Percentiles rank a stretch among this genome's conserved stretches.
Evolutionary conservation across 2,329 filamentous ascomycete genomes (phyloP).

Genomic region (Rhinocladiella similis): DNA sequence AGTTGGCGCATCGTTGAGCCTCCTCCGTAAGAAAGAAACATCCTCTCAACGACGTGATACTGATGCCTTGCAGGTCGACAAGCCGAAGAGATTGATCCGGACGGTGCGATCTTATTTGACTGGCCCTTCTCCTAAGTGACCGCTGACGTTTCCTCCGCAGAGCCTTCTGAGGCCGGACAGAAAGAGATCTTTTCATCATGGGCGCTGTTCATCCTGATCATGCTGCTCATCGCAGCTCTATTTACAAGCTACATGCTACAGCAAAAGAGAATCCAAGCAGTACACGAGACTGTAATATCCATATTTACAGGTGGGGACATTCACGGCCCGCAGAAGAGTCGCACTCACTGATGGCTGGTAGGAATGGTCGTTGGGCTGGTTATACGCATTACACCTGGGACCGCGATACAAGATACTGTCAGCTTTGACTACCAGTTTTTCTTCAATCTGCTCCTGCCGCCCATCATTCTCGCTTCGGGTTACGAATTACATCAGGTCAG

Average conservation of each 20-base stretch:
- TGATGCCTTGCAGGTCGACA: slow-evolving; percentile 18
- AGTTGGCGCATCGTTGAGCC: slow-evolving; percentile 23
- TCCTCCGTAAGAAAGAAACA: slow-evolving; percentile 18
- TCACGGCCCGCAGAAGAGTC: not conserved
- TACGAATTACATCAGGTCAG: slow-evolving; percentile 88
- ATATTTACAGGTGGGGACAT: slow-evolving; percentile 79
- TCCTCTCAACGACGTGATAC: slow-evolving; percentile 3
- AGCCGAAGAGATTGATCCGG: slow-evolving; percentile 26
- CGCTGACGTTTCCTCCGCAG: slow-evolving; percentile 30
- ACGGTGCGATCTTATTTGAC: slow-evolving; percentile 14
- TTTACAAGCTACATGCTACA: slow-evolving; percentile 97
- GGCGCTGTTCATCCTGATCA: slow-evolving; percentile 95
- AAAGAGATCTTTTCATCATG: slow-evolving; percentile 96
- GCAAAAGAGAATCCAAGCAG: slow-evolving; percentile 93
- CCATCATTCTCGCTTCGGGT: slow-evolving; percentile 94
- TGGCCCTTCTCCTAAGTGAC: not conserved
- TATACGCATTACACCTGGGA: slow-evolving; percentile 76
- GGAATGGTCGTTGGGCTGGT: slow-evolving; percentile 94
- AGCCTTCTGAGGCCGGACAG: slow-evolving; percentile 76
- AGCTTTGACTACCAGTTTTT: slow-evolving; percentile 99
- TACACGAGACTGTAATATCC: slow-evolving; percentile 96
- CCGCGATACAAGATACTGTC: slow-evolving; percentile 84
- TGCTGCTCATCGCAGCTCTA: slow-evolving; percentile 88
- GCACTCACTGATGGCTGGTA: slow-evolving; percentile 37
- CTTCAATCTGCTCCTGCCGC: slow-evolving; percentile 97